Base-by-base conservation (phyloP, 169 alveolate species). In the Plasmodium billcollinsi region DNA sequence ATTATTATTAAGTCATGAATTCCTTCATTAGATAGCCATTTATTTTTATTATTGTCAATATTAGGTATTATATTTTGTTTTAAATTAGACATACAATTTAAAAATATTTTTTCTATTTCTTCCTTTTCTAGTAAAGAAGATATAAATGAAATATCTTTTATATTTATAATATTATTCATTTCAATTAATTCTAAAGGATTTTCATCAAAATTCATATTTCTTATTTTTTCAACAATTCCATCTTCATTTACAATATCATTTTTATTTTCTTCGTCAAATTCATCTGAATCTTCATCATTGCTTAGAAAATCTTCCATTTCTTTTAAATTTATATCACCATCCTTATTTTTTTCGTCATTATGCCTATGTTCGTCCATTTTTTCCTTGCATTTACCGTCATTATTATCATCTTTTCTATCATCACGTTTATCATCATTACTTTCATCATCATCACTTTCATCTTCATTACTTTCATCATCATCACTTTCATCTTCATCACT, bases 61-160 rank as follows among this genome's bases (percentile, higher is more conserved):
- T 26, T 67, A 9, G 43, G 18, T 14, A 24, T 52, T n/a, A 52
- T 29, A 33, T 52, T 26, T 45, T 26, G 61, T 67, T 80, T 72
- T 20, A 54, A 54, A 47, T 7, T 2, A 2, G 50, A 12, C 49
- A 26, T 62, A 72, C 90, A 80, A 29, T 80, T 63, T 80, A 29
- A 43, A 56, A 80, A 59, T 9, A 26, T 54, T 39, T 58, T 80
- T n/a, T 62, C 58, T 72, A 80, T 80, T 67, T 52, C 58, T 2
- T 67, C 90, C 58, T 67, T 80, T 54, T 61, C 73, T 67, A 80
- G 26, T 69, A 80, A 80, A 52, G 76, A 61, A 9, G 70, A 59
- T 67, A 80, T 80, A 80, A 50, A 80, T 5, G 67, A 71, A 24
- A 26, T 12, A 56, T 59, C 50, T 62, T 80, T 45, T 71, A 80